Conservation (phyloP, 345 rosid genomes). For the Eucalyptus regnans region DNA sequence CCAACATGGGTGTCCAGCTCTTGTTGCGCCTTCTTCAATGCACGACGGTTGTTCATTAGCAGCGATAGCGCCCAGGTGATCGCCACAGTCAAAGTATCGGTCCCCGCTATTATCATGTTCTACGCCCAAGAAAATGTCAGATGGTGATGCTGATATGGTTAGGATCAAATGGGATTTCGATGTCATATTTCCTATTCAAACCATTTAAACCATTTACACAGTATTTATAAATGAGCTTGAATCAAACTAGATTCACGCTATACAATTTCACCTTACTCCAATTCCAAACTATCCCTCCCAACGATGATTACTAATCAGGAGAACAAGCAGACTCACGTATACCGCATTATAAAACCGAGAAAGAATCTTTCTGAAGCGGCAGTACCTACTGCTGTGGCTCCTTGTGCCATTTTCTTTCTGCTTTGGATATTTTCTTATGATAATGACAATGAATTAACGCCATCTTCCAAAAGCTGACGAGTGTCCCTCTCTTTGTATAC, state of each 20-base stretch:
- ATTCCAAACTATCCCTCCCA: not conserved
- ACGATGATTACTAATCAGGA: not conserved
- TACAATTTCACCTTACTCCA: not conserved
- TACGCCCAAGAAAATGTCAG: not conserved
- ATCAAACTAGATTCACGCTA: not conserved
- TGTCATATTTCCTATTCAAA: not conserved
- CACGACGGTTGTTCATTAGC: constrained; percentile 7
- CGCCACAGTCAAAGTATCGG: constrained; percentile 12
- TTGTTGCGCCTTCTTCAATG: constrained; percentile 3
- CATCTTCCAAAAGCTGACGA: not conserved
- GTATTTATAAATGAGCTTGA: not conserved
- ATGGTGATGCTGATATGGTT: not conserved
- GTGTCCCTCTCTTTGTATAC: not conserved
- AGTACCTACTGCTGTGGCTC: not conserved
- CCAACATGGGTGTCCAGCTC: constrained; percentile 16
- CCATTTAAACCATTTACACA: not conserved
- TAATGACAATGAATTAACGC: not conserved
- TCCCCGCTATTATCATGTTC: constrained; percentile 9
- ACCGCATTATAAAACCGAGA: not conserved
- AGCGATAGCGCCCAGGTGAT: constrained; percentile 23
- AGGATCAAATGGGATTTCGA: not conserved
- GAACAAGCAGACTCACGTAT: not conserved
- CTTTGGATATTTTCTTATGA: not conserved
- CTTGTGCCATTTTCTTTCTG: not conserved
- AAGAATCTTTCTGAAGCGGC: not conserved